phyloP scores from a whole-genome alignment of 495 filamentous ascomycete genomes.

The Staphylotrichum longicolle region DNA sequence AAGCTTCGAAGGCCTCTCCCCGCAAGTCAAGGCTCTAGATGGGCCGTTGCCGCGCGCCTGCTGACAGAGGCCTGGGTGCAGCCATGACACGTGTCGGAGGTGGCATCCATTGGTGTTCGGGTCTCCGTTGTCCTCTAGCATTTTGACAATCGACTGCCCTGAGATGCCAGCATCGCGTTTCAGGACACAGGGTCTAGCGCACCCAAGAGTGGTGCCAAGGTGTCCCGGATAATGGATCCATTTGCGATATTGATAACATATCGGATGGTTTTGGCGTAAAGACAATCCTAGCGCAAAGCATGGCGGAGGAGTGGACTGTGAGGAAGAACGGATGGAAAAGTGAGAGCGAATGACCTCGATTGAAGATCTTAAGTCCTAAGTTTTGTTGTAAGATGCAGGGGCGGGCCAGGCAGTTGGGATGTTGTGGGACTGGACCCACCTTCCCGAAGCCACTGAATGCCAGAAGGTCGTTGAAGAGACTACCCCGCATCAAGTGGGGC shows the following conservation, averaged over 20 bases:
- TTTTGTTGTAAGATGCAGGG: too few species aligned
- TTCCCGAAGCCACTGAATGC: neutral
- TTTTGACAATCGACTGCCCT: neutral
- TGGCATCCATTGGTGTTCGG: neutral
- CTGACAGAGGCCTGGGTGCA: neutral
- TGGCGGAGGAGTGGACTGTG: neutral
- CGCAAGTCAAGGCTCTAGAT: too few species aligned
- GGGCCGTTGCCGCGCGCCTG: slow-evolving; percentile 16
- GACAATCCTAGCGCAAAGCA: neutral
- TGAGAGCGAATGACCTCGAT: neutral
- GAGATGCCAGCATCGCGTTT: neutral
- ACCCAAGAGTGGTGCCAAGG: slow-evolving; percentile 7
- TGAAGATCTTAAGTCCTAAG: too few species aligned
- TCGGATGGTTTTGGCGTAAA: too few species aligned
- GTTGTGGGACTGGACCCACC: slow-evolving; percentile 16
- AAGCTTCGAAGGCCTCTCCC: too few species aligned
- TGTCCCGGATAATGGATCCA: neutral
- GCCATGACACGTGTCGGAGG: slow-evolving; percentile 17
- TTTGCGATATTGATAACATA: neutral
- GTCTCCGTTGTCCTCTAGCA: neutral
- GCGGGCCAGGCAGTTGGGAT: neutral
- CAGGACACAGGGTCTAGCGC: neutral
- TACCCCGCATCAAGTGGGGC: slow-evolving; percentile 7
- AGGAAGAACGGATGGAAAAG: neutral
- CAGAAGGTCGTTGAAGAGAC: neutral